Percentiles rank a stretch among this genome's conserved stretches.
Evolutionary conservation across 164 flowering plant species (phyloP).

Genomic region (Buxus sempervirens): DNA sequence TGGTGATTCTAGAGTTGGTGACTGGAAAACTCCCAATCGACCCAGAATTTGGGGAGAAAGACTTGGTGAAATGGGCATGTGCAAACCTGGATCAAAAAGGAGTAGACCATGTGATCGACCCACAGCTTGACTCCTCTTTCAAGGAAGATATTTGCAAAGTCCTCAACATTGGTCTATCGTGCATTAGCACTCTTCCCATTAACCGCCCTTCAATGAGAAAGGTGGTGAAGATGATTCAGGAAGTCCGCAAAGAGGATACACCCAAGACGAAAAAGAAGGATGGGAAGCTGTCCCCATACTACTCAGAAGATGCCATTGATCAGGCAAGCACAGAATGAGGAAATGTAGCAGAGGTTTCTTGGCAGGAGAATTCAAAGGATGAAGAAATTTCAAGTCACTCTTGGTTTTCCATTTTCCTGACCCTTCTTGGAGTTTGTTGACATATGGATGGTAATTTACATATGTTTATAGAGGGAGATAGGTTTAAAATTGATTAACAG

Average conservation of each 20-base stretch:
- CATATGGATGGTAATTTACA: no score
- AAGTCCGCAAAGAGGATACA: conserved; percentile 23
- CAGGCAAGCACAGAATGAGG: conserved; percentile 15
- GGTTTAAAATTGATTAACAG: background rate
- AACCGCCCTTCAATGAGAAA: conserved; percentile 52
- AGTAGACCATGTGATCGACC: conserved; percentile 30
- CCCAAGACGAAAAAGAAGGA: conserved; percentile 17
- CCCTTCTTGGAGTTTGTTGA: background rate
- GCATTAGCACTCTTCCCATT: conserved; percentile 43
- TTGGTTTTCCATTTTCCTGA: background rate
- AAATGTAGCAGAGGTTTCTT: background rate
- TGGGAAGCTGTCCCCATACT: conserved; percentile 42
- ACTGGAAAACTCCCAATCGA: conserved; percentile 41
- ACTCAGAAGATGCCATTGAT: conserved; percentile 24
- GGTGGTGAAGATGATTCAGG: conserved; percentile 49
- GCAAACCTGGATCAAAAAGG: conserved; percentile 29
- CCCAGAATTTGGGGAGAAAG: conserved; percentile 47
- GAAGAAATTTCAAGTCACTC: background rate
- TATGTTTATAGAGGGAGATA: background rate
- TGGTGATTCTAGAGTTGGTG: conserved; percentile 45
- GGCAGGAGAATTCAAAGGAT: background rate
- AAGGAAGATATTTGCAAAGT: conserved; percentile 35
- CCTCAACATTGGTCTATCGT: conserved; percentile 34
- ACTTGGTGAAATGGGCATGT: conserved; percentile 44
- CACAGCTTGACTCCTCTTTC: conserved; percentile 27